A percentile compares a stretch with the other conserved stretches of the same genome.
phyloP scores from a whole-genome alignment of 2,329 filamentous ascomycete genomes.

The Leptographium wingfieldii region DNA sequence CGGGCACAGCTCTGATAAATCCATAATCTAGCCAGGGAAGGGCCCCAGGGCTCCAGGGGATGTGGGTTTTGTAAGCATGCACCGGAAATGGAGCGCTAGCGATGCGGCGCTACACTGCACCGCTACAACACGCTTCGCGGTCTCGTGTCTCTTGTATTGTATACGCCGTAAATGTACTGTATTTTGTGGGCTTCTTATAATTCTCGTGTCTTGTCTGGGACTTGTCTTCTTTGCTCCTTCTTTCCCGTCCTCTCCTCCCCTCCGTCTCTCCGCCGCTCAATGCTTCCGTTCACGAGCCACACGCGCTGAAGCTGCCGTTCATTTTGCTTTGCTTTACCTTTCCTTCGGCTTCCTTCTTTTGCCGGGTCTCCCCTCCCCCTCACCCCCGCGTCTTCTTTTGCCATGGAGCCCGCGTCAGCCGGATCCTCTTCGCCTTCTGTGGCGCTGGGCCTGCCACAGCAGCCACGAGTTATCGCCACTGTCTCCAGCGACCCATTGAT shows the following conservation, averaged over 20 bases:
- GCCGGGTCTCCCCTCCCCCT: not conserved
- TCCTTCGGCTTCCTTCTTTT: not conserved
- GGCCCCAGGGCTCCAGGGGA: not conserved
- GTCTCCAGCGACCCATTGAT: not conserved
- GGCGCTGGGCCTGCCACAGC: slow-evolving; percentile 4
- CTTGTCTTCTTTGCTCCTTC: not conserved
- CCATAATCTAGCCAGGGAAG: not conserved
- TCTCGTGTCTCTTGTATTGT: slow-evolving; percentile 10
- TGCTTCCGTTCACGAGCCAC: not conserved
- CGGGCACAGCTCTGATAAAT: not conserved
- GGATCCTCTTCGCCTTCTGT: slow-evolving; percentile 6
- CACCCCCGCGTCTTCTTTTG: not conserved
- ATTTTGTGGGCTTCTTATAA: slow-evolving; percentile 9
- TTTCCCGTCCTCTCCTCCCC: not conserved
- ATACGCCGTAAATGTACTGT: slow-evolving; percentile 1
- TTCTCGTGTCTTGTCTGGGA: slow-evolving; percentile 11
- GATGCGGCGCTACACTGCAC: slow-evolving; percentile 5
- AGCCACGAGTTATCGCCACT: not conserved
- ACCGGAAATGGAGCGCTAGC: slow-evolving; percentile 9
- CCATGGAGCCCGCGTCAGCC: slow-evolving; percentile 8
- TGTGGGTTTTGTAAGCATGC: not conserved
- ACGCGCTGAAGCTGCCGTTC: slow-evolving; percentile 2
- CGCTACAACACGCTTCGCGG: slow-evolving; percentile 13
- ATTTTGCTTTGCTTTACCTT: not conserved
- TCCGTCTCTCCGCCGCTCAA: not conserved